Percentiles rank a stretch among this genome's conserved stretches.
These are phyloP conservation scores for Lipomyces sp. DNA, from an alignment of 805 yeast genomes.

Conservation along the genomic window DNA sequence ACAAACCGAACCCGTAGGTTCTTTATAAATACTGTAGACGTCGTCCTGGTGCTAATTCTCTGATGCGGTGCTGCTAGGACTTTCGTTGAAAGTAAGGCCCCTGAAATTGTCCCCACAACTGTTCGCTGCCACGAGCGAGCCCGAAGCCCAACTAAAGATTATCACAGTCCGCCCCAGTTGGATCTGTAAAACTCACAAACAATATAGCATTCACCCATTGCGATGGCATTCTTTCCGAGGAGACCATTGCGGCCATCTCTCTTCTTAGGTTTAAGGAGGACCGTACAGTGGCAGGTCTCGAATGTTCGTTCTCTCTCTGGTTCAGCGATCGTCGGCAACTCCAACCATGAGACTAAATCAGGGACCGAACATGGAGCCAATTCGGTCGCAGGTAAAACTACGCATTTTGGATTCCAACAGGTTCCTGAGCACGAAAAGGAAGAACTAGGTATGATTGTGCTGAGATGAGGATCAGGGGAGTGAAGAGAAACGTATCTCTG, in stretches of 20 bases:
- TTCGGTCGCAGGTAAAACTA: conserved; percentile 50
- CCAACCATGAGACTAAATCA: not conserved
- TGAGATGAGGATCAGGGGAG: conserved; percentile 71
- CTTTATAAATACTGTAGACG: too few relatives aligned
- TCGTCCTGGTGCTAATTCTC: too few relatives aligned
- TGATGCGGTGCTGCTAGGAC: too few relatives aligned
- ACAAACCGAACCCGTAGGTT: too few relatives aligned
- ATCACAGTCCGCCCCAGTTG: too few relatives aligned
- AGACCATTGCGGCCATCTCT: not conserved
- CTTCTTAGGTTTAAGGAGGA: not conserved
- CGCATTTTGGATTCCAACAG: conserved; percentile 91
- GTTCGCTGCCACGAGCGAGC: too few relatives aligned
- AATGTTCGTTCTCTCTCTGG: not conserved
- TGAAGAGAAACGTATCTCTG: too few relatives aligned
- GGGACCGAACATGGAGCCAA: not conserved
- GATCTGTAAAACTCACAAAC: too few relatives aligned
- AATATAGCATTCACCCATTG: not conserved
- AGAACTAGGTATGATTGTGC: conserved; percentile 69
- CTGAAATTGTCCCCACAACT: too few relatives aligned
- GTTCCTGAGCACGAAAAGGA: conserved; percentile 82
- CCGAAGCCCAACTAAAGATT: too few relatives aligned
- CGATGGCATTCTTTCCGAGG: not conserved
- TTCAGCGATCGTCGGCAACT: not conserved
- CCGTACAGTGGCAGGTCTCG: not conserved
- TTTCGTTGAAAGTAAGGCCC: too few relatives aligned